Evolutionary conservation across 345 rosid species (phyloP).

Genomic region (Aquilaria yunnanensis): DNA sequence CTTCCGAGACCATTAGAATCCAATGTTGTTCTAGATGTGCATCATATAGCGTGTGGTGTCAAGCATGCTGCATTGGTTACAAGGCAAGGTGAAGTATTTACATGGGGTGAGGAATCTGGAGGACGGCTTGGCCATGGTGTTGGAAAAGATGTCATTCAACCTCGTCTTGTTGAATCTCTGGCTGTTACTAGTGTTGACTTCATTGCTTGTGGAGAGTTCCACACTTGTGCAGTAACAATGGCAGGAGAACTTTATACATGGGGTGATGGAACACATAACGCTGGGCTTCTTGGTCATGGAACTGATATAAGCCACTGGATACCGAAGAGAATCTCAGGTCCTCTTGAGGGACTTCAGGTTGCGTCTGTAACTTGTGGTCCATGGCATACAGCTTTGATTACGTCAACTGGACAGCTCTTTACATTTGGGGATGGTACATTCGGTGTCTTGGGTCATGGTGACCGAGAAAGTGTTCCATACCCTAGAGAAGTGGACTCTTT

Average conservation of each 20-base stretch:
- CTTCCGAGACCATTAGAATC: constrained; percentile 76
- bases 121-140: constrained; percentile 94
- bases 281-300: constrained; percentile 93
- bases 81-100: constrained; percentile 85
- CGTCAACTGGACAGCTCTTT: constrained; percentile 82
- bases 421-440: constrained; percentile 96
- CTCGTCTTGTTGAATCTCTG: constrained; percentile 72
- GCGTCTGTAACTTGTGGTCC: constrained; percentile 92
- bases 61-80: constrained; percentile 86
- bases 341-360: constrained; percentile 86
- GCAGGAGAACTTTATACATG: constrained; percentile 91
- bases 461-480: constrained; percentile 49
- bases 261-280: constrained; percentile 93
- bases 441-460: constrained; percentile 92
- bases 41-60: constrained; percentile 83
- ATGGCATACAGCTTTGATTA: constrained; percentile 91
- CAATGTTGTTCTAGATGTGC: constrained; percentile 80
- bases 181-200: constrained; percentile 56
- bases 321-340: constrained; percentile 90
- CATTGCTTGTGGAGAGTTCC: constrained; percentile 94
- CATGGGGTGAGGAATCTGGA: constrained; percentile 96
- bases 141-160: constrained; percentile 67
- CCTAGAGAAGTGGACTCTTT: constrained; percentile 89
- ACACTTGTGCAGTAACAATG: constrained; percentile 86
- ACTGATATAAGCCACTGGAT: constrained; percentile 91